Base-by-base conservation (phyloP, 176 grass and related monocot genomes). In the Paspalum notatum region DNA sequence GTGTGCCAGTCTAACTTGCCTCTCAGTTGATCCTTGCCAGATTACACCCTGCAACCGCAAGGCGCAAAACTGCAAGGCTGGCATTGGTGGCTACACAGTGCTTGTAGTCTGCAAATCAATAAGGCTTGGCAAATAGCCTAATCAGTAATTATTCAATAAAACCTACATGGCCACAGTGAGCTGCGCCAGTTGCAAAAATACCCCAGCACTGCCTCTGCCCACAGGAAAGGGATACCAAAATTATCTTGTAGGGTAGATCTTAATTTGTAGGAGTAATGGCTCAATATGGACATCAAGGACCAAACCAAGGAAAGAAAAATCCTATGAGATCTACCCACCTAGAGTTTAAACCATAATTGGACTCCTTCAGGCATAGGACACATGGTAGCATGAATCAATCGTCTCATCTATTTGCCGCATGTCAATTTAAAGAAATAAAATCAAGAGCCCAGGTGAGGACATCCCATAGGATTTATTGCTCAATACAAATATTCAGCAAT, bases 401-500 rank as follows among this genome's bases (percentile, higher is more conserved):
- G 52, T 11, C 12, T 51, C 46, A 52, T 52, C 45, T 40, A 78
- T 68, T 77, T 69, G 1, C 13, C 63, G 50, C 2, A 14, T 49
- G 4, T 49, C 25, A 8, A 60, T 77, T 24, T 70, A 60, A 26
- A 69, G 37, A 15, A 77, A 20, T 43, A 51, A 15, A 46, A 84
- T 11, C 52, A 69, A 49, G 2, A 3, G 18, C 45, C 42, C 25
- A 66, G 52, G 16, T 41, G 10, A 74, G 38, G 20, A 62, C 0
- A 9, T 40, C 60, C 12, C 12, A 8, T 40, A 68, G 1, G 17
- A 69, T 83, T 77, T 47, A 68, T 77, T 84, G 77, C 12, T 50
- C 11, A 20, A 74, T 48, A 75, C 27, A 20, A 60, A 50, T 41
- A 47, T 47, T 47, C 24, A 66, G 48, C 72, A 75, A 43, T 20